phyloP scores from a whole-genome alignment of 768 basidiomycete genomes.

The Roridomyces roridus region DNA sequence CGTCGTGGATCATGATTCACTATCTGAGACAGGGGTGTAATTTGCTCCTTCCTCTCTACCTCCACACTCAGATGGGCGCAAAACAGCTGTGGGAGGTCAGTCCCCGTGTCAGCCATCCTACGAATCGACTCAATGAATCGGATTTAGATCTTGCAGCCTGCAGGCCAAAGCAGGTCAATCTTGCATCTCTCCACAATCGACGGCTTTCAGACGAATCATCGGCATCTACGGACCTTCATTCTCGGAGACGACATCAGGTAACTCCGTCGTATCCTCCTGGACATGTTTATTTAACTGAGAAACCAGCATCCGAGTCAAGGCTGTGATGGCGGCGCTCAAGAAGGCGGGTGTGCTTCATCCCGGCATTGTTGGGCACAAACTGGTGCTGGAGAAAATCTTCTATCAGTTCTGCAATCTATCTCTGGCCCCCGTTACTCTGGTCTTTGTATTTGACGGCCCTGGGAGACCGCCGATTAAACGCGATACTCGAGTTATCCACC shows the following conservation, averaged over 20 bases:
- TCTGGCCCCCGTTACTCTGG: not conserved
- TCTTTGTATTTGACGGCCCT: constrained; percentile 6
- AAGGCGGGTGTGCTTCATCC: not conserved
- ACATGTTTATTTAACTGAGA: not conserved
- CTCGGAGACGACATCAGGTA: constrained; percentile 3
- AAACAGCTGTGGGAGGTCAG: not conserved
- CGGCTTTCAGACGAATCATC: not conserved
- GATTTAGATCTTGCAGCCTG: not conserved
- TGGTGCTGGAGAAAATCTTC: not conserved
- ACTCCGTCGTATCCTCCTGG: not conserved
- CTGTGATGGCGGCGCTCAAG: not conserved
- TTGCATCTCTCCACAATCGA: constrained; percentile 3
- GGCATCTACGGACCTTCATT: not conserved
- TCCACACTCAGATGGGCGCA: not conserved
- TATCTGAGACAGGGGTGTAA: not conserved
- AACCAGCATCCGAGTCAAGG: not conserved
- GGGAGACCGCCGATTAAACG: not conserved
- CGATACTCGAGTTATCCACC: not conserved
- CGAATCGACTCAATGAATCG: not conserved
- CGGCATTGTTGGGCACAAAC: no score
- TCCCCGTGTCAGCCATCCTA: not conserved
- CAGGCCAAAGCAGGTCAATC: not conserved
- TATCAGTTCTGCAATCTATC: not conserved
- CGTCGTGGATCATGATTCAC: no score
- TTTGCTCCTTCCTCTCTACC: not conserved